Conservation (phyloP, 345 rosid species). For the Draba incana region DNA sequence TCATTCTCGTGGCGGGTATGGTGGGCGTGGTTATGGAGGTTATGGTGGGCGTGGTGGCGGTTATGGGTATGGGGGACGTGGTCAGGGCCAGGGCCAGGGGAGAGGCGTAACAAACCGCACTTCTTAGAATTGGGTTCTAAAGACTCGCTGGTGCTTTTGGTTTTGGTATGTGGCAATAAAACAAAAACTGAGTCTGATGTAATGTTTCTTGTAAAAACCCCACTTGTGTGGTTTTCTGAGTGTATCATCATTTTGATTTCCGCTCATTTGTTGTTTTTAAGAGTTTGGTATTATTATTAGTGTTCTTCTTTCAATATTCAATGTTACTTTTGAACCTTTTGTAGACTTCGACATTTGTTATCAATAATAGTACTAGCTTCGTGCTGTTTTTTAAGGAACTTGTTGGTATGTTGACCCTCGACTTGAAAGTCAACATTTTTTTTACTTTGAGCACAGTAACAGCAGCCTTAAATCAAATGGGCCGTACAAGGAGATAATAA, state of each 20-base stretch:
- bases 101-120: conserved; percentile 30
- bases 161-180: conserved; percentile 35
- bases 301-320: conserved; percentile 17
- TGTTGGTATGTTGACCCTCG: neutral
- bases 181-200: conserved; percentile 26
- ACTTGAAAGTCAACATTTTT: neutral
- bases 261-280: conserved; percentile 2
- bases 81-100: conserved; percentile 43
- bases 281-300: conserved; percentile 20
- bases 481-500: conserved; percentile 9
- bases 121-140: conserved; percentile 3
- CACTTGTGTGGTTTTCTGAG: conserved; percentile 25
- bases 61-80: conserved; percentile 38
- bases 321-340: neutral
- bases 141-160: conserved; percentile 1
- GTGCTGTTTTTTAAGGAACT: neutral
- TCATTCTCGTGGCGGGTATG: conserved; percentile 49
- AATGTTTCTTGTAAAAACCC: conserved; percentile 23
- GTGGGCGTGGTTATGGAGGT: conserved; percentile 44
- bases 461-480: conserved; percentile 29
- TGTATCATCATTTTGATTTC: conserved; percentile 32
- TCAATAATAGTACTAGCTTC: neutral
- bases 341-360: neutral
- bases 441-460: neutral
- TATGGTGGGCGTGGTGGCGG: conserved; percentile 49